Conservation (phyloP, 495 filamentous ascomycete genomes). For the Neurospora sp. region DNA sequence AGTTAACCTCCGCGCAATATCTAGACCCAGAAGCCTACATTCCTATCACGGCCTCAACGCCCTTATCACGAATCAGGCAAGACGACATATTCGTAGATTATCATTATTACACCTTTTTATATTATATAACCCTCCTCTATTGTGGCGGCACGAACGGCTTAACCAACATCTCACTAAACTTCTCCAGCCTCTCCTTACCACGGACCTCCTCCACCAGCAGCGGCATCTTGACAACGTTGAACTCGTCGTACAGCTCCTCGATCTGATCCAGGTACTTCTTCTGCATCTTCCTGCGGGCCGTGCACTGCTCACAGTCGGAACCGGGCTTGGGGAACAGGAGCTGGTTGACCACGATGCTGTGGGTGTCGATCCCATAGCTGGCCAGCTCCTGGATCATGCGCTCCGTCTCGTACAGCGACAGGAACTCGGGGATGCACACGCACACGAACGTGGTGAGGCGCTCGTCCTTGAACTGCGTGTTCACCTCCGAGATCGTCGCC, state of each 20-base stretch:
- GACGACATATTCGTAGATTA: neutral
- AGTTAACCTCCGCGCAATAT: neutral
- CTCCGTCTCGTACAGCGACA: conserved; percentile 96
- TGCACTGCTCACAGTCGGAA: conserved; percentile 89
- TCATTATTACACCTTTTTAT: neutral
- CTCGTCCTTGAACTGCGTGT: conserved; percentile 94
- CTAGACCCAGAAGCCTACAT: neutral
- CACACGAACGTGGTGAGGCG: conserved; percentile 96
- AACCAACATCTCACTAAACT: conserved; percentile 88
- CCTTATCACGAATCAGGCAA: neutral
- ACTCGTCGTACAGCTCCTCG: conserved; percentile 96
- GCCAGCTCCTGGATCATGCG: conserved; percentile 98
- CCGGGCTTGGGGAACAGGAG: conserved; percentile 83
- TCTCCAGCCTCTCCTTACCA: conserved; percentile 87
- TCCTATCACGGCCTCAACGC: neutral
- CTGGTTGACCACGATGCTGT: conserved; percentile 97
- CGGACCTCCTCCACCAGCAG: conserved; percentile 89
- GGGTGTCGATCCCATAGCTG: conserved; percentile 89
- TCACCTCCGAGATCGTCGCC: conserved; percentile 89
- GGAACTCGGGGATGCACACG: conserved; percentile 96
- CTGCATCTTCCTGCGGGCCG: conserved; percentile 92
- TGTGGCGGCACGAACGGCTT: conserved; percentile 73
- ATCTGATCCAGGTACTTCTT: conserved; percentile 99
- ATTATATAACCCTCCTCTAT: conserved; percentile 4
- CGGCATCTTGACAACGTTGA: conserved; percentile 98